phyloP scores from a whole-genome alignment of 2,329 filamentous ascomycete species.

The Diaporthe ampelina region DNA sequence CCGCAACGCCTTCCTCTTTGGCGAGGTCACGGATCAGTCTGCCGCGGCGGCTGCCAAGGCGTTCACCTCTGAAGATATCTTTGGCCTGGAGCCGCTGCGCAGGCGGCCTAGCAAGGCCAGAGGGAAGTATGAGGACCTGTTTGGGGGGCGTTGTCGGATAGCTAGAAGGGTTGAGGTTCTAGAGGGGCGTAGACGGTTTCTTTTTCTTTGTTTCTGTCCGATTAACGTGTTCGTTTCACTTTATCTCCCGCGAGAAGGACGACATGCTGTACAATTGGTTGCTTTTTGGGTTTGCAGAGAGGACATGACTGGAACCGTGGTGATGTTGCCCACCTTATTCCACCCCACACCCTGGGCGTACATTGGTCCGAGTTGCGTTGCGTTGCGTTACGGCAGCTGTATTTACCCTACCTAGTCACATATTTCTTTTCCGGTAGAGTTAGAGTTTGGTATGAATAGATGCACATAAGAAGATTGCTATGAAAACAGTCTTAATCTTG shows the following conservation, averaged over 20 bases:
- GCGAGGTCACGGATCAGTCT: constrained; percentile 58
- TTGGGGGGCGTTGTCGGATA: constrained; percentile 36
- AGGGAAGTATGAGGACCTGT: constrained; percentile 41
- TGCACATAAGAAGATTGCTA: constrained; percentile 23
- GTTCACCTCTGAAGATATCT: constrained; percentile 63
- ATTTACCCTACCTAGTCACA: background rate
- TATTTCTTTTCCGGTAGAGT: constrained; percentile 5
- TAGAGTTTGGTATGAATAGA: constrained; percentile 21
- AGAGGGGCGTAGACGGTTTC: background rate
- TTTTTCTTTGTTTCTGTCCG: background rate
- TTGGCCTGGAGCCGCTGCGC: constrained; percentile 66
- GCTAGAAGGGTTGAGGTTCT: background rate
- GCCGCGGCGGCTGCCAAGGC: constrained; percentile 52
- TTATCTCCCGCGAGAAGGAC: background rate
- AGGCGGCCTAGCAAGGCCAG: constrained; percentile 47
- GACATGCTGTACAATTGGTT: background rate
- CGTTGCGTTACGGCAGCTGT: background rate
- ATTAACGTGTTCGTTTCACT: background rate
- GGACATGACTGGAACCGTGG: background rate
- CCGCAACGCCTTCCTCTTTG: constrained; percentile 72
- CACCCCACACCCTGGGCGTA: background rate
- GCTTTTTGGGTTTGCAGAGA: background rate
- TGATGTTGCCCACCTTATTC: background rate
- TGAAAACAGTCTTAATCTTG: constrained; percentile 11
- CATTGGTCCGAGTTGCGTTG: background rate